A percentile compares a stretch with the other conserved stretches of the same genome.
Conservation (phyloP, 139 green algal species). For the Axilococcus clingmanii region DNA sequence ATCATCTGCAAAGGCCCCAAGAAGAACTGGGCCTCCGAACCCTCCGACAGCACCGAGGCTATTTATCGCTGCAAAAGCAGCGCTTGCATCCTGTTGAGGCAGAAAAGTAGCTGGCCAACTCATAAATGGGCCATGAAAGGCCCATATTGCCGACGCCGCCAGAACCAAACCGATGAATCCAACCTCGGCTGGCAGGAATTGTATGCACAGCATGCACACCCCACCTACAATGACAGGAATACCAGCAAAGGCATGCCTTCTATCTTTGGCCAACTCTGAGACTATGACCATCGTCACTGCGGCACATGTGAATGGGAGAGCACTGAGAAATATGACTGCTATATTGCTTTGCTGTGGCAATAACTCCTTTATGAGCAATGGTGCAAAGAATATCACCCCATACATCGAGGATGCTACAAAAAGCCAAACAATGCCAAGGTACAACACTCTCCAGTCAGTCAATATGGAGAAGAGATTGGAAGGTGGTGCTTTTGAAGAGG, state of each 20-base stretch:
- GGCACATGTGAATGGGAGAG: conserved; percentile 17
- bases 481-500: neutral
- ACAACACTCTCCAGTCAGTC: conserved; percentile 27
- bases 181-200: neutral
- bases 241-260: conserved; percentile 5
- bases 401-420: conserved; percentile 20
- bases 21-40: conserved; percentile 21
- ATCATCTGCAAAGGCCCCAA: conserved; percentile 16
- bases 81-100: conserved; percentile 7
- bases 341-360: neutral
- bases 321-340: conserved; percentile 10
- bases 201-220: conserved; percentile 1
- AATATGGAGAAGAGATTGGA: neutral
- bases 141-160: conserved; percentile 16
- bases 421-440: conserved; percentile 12
- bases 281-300: conserved; percentile 14
- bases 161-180: conserved; percentile 18
- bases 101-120: conserved; percentile 41
- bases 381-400: conserved; percentile 20
- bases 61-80: conserved; percentile 32
- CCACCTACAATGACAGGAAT: conserved; percentile 12
- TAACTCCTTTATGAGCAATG: conserved; percentile 14
- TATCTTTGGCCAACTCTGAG: conserved; percentile 17
- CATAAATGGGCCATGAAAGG: conserved; percentile 27
- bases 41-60: conserved; percentile 19